phyloP scores from a whole-genome alignment of 257 asterid genomes.

The Solanum corneliomulleri region DNA sequence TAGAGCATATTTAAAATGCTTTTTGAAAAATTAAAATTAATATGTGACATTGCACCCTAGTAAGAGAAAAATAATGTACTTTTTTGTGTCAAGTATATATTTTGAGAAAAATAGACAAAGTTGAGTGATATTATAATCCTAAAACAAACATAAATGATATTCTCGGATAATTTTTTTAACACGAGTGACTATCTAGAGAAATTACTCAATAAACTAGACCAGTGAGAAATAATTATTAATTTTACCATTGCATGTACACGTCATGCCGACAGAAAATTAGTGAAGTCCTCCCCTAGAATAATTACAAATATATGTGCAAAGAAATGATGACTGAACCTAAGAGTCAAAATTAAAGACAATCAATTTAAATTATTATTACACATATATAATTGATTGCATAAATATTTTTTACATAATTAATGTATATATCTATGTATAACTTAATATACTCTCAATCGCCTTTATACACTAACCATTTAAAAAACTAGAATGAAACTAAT shows the following conservation, averaged over 20 bases:
- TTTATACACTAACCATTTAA: neutral
- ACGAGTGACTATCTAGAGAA: accelerated
- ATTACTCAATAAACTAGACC: too few species aligned
- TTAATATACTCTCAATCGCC: neutral
- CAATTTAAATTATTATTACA: neutral
- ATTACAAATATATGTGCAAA: neutral
- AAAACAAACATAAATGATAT: too few species aligned
- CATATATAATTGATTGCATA: neutral
- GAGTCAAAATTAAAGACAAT: neutral
- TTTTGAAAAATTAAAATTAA: too few species aligned
- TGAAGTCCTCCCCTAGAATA: neutral
- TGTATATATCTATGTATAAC: neutral
- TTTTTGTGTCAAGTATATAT: too few species aligned
- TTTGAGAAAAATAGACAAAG: accelerated
- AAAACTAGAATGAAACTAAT: neutral
- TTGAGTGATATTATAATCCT: accelerated
- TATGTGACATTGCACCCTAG: too few species aligned
- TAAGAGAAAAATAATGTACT: too few species aligned
- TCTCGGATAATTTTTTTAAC: accelerated
- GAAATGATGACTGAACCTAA: neutral
- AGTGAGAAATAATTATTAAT: neutral
- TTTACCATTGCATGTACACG: neutral
- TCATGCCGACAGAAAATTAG: neutral
- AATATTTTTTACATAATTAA: neutral
- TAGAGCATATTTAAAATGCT: too few species aligned